Base-by-base conservation (phyloP, 169 alveolate genomes). In the Cytauxzoon felis region DNA sequence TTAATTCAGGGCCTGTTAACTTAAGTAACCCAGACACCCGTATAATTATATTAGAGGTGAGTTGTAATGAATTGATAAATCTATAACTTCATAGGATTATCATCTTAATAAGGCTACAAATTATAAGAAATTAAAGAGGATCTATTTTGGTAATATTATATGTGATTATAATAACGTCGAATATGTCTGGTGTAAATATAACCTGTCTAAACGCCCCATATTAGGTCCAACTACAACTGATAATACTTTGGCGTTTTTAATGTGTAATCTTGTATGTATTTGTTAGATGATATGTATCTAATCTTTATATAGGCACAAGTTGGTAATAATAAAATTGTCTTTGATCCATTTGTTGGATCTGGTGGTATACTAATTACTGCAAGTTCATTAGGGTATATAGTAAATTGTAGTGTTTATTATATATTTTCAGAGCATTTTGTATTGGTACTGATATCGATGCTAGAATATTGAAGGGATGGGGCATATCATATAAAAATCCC, bases 151-250 rank as follows among this genome's bases (percentile, higher is more conserved):
- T 19, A 54, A 58, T 11, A 33, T 32, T 30, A 21, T 75, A 16
- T 48, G 52, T 1, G 79, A 64, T 43, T 50, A 73, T 11, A 18
- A 29, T 38, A 72, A 75, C 38, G 29, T 54, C 24, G 70, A 54
- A 5, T 29, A 18, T 30, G 90, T 93, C 93, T 92, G 96, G 96
- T 62, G 87, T 38, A 80, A 88, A 49, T 95, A 92, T 67, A 87
- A 89, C 41, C 88, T 97, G 47, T 88, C 92, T 24, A 78, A 78
- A 13, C 82, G 99, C 33, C 98, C 97, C 4, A 93, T 95, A 53
- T 81, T 97, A 24, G 99, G 99, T n/a, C 99, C 99, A 3, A 96
- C 99, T 0, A 89, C 98, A 11, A 86, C 97, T 42, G 99, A 95
- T 56, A 93, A 90, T 66, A 93, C 92, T 32, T 88, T 97, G n/a